phyloP scores from a whole-genome alignment of 768 basidiomycete species.

The Hygrocybe punicea region DNA sequence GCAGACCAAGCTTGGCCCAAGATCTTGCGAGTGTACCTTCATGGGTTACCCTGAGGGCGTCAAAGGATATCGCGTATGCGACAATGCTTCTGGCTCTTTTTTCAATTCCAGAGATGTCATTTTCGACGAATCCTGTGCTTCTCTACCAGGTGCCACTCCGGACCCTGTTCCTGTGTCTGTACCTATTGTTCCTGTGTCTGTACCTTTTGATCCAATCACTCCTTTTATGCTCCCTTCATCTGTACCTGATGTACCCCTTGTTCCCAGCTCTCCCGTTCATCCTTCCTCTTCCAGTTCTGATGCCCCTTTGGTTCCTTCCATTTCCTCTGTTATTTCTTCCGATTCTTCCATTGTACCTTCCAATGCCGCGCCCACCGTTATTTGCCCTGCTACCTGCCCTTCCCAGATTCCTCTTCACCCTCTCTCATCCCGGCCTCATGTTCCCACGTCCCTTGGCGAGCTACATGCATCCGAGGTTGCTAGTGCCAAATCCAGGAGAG shows the following conservation, averaged over 20 bases:
- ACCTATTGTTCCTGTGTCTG: too few species aligned
- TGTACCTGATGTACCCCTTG: neutral
- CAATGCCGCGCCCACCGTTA: too few species aligned
- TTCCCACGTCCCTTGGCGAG: too few species aligned
- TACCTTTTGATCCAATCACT: too few species aligned
- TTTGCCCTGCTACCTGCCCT: neutral
- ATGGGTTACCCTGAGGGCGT: constrained; percentile 24
- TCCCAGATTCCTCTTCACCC: neutral
- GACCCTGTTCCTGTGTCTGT: neutral
- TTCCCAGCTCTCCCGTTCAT: neutral
- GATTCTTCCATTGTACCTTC: neutral
- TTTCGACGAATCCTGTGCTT: constrained; percentile 21
- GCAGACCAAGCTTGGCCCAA: constrained; percentile 24
- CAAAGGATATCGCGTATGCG: constrained; percentile 25
- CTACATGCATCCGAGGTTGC: too few species aligned
- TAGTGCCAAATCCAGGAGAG: too few species aligned
- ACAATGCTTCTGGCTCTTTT: neutral
- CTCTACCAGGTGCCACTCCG: neutral
- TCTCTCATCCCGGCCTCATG: neutral
- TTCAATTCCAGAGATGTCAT: constrained; percentile 24
- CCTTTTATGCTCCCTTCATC: too few species aligned
- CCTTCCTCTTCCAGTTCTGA: neutral
- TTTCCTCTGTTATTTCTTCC: neutral
- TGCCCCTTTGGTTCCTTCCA: too few species aligned
- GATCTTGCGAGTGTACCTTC: constrained; percentile 20